These are phyloP conservation scores for Zygoascus meyerae DNA, from an alignment of 1,139 yeast genomes.

Conservation along the genomic window DNA sequence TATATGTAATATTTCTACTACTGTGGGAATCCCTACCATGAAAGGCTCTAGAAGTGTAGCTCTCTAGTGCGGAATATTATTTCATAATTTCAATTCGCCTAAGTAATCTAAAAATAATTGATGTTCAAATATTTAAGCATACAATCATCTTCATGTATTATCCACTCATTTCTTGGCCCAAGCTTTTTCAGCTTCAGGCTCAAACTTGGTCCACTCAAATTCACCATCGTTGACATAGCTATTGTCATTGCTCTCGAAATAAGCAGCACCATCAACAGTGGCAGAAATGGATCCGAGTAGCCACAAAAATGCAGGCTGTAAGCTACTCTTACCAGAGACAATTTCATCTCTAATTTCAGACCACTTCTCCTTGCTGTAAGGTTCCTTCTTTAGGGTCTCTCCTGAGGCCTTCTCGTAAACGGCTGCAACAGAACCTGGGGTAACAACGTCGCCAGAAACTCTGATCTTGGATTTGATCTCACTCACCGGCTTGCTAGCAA, in stretches of 20 bases:
- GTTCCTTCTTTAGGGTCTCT: conserved; percentile 34
- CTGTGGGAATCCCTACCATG: too few species aligned
- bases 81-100: too few species aligned
- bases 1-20: too few species aligned
- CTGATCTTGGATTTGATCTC: conserved; percentile 44
- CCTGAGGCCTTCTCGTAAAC: conserved; percentile 41
- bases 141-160: not conserved
- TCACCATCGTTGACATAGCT: conserved; percentile 52
- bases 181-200: conserved; percentile 13
- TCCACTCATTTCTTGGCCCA: conserved; percentile 1
- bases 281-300: conserved; percentile 23
- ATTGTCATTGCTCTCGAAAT: conserved; percentile 36
- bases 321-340: conserved; percentile 10
- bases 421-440: conserved; percentile 39
- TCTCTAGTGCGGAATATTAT: too few species aligned
- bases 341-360: conserved; percentile 31
- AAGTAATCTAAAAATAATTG: too few species aligned
- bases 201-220: conserved; percentile 46
- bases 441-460: conserved; percentile 40
- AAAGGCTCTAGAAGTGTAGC: too few species aligned
- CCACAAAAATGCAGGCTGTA: conserved; percentile 10
- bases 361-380: conserved; percentile 33
- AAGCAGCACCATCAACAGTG: conserved; percentile 40
- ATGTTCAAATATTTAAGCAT: too few species aligned
- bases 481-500: conserved; percentile 37